A percentile compares a stretch with the other conserved stretches of the same genome.
Evolutionary conservation across 305 asterid species (phyloP).

Genomic region (Fraxinus floribunda): DNA sequence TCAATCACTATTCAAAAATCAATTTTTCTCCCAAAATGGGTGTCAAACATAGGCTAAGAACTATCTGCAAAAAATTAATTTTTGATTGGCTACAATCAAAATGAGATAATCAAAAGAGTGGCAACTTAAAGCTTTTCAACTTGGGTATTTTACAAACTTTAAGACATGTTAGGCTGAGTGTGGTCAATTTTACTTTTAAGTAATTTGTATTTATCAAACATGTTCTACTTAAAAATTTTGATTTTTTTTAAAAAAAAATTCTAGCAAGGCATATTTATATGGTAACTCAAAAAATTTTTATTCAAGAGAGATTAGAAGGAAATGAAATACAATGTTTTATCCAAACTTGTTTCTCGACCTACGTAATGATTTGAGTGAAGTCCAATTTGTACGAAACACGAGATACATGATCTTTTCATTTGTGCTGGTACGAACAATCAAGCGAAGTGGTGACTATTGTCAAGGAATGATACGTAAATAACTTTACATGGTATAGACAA

Average conservation of each 20-base stretch:
- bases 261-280: not conserved
- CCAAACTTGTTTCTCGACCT: not conserved
- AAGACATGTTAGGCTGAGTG: not conserved
- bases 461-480: not conserved
- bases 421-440: not conserved
- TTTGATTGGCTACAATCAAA: not conserved
- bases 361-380: not conserved
- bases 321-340: not conserved
- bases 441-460: not conserved
- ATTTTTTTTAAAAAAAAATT: too few relatives aligned
- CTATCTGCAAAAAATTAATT: not conserved
- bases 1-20: too few relatives aligned
- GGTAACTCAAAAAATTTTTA: not conserved
- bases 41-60: too few relatives aligned
- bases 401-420: not conserved
- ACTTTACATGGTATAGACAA: not conserved
- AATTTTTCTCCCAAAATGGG: too few relatives aligned
- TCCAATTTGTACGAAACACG: not conserved
- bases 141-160: not conserved
- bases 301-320: not conserved
- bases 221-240: not conserved
- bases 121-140: not conserved
- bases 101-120: not conserved
- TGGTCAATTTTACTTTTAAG: not conserved
- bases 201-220: not conserved